A percentile compares a stretch with the other conserved stretches of the same genome.
Evolutionary conservation across 495 filamentous ascomycete species (phyloP).

Genomic region (Hypoxylon intermedium): DNA sequence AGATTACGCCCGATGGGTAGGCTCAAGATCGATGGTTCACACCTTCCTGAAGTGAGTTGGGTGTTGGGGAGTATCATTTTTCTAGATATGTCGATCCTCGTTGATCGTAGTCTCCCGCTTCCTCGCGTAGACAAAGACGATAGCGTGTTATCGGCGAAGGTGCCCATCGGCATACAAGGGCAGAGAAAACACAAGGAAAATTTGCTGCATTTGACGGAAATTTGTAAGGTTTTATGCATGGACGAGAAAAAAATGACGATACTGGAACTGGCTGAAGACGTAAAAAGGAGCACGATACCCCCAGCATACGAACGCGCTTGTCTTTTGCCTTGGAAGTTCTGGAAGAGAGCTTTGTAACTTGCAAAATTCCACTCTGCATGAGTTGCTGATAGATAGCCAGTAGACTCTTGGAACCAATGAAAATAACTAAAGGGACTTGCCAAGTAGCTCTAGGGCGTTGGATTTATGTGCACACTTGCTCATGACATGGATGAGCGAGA

Average conservation of each 20-base stretch:
- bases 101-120: neutral
- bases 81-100: neutral
- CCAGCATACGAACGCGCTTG: conserved; percentile 25
- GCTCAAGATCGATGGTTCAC: neutral
- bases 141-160: no score
- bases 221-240: neutral
- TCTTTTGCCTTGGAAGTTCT: conserved; percentile 10
- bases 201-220: neutral
- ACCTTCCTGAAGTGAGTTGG: no score
- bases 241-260: conserved; percentile 9
- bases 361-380: conserved; percentile 12
- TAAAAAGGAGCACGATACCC: no score
- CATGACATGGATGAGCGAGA: no score
- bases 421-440: neutral
- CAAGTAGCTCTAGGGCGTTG: no score
- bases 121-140: neutral
- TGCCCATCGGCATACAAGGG: no score
- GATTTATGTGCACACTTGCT: no score
- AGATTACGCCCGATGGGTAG: neutral
- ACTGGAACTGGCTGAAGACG: no score
- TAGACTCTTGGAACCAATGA: neutral
- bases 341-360: no score
- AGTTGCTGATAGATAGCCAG: neutral
- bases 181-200: neutral
- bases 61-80: neutral